phyloP scores from a whole-genome alignment of 2,329 filamentous ascomycete genomes.

The Colletotrichum zoysiae region DNA sequence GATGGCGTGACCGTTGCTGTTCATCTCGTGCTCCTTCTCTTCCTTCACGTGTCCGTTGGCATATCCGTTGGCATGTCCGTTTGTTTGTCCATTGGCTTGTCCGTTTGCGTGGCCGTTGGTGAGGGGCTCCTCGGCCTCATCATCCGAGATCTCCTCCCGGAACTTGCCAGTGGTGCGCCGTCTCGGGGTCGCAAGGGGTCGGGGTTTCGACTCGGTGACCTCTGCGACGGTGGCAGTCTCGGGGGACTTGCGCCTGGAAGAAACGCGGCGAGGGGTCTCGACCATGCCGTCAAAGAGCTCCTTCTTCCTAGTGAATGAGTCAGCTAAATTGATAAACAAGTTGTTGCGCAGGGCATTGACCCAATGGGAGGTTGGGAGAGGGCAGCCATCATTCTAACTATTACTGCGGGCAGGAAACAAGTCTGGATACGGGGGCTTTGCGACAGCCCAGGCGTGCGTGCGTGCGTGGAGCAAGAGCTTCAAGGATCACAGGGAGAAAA shows the following conservation, averaged over 20 bases:
- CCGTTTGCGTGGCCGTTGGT: slow-evolving; percentile 45
- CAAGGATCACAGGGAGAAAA: neutral
- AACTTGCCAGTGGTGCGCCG: slow-evolving; percentile 64
- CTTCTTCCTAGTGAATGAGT: slow-evolving; percentile 62
- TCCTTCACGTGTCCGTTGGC: slow-evolving; percentile 41
- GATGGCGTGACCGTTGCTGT: slow-evolving; percentile 10
- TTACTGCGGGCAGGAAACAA: neutral
- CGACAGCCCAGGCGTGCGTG: neutral
- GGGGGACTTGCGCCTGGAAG: slow-evolving; percentile 64
- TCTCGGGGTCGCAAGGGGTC: slow-evolving; percentile 53
- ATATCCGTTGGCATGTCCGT: slow-evolving; percentile 44
- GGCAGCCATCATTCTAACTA: slow-evolving; percentile 8
- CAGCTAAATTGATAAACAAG: neutral
- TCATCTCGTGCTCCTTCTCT: slow-evolving; percentile 9
- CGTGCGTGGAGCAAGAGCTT: slow-evolving; percentile 29
- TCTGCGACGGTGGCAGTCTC: slow-evolving; percentile 36
- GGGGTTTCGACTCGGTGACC: slow-evolving; percentile 35
- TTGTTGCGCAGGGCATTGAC: slow-evolving; percentile 11
- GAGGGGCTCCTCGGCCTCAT: slow-evolving; percentile 50
- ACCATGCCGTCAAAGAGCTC: slow-evolving; percentile 73
- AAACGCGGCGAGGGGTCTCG: slow-evolving; percentile 64
- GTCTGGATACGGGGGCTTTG: neutral
- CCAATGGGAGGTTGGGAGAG: neutral
- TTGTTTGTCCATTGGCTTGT: slow-evolving; percentile 44
- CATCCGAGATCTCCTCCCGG: slow-evolving; percentile 61